Conservation (phyloP, 345 rosid genomes). For the Ceriops zippeliana region DNA sequence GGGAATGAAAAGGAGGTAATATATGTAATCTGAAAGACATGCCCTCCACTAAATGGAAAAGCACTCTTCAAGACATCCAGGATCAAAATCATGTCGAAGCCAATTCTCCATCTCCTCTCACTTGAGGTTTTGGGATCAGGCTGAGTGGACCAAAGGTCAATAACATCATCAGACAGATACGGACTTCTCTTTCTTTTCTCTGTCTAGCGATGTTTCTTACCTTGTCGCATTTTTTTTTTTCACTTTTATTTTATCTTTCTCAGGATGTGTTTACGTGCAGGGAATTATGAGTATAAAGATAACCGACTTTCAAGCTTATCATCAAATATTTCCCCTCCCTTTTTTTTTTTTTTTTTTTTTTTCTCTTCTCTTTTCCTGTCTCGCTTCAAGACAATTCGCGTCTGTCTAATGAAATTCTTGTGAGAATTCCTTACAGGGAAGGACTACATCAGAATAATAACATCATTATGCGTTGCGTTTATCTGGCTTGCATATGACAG, state of each 20-base stretch:
- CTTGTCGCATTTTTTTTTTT: not conserved
- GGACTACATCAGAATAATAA: too few relatives aligned
- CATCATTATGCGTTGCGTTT: too few relatives aligned
- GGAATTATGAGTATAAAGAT: conserved; percentile 16
- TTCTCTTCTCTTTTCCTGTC: too few relatives aligned
- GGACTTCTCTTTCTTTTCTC: conserved; percentile 47
- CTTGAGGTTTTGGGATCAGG: conserved; percentile 23
- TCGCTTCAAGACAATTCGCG: too few relatives aligned
- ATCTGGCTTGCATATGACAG: too few relatives aligned
- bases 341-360: too few relatives aligned
- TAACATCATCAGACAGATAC: conserved; percentile 45
- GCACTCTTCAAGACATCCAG: conserved; percentile 10
- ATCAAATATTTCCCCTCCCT: too few relatives aligned
- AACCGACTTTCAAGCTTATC: too few relatives aligned
- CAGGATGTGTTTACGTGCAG: conserved; percentile 1
- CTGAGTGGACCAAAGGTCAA: conserved; percentile 45
- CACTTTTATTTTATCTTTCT: not conserved
- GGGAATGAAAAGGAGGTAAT: conserved; percentile 15
- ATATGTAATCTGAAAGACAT: conserved; percentile 30
- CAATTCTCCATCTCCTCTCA: conserved; percentile 22
- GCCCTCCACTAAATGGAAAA: conserved; percentile 24
- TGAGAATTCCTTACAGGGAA: too few relatives aligned
- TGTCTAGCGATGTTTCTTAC: conserved; percentile 31
- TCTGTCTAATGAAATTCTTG: too few relatives aligned
- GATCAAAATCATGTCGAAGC: conserved; percentile 16